phyloP scores from a whole-genome alignment of 305 asterid species.

The Rubia balearica region DNA sequence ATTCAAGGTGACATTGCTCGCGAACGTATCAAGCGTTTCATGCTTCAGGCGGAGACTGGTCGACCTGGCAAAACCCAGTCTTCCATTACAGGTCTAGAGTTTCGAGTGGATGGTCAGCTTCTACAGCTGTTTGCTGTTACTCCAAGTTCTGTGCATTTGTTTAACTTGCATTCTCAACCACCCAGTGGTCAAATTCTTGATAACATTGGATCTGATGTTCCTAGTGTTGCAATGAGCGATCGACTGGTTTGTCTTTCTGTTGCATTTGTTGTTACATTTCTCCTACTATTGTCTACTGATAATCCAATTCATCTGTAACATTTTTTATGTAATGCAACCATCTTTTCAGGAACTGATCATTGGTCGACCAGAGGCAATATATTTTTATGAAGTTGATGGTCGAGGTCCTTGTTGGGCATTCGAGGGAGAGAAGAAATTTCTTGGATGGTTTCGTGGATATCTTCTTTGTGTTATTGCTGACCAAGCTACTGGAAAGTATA shows the following conservation, averaged over 20 bases:
- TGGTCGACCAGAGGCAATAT: constrained; percentile 94
- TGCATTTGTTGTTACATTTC: constrained; percentile 7
- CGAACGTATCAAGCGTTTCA: constrained; percentile 87
- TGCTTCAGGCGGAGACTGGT: constrained; percentile 56
- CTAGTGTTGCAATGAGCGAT: constrained; percentile 87
- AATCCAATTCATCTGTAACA: background rate
- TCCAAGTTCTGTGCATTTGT: constrained; percentile 82
- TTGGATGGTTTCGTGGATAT: constrained; percentile 97
- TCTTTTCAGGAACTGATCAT: constrained; percentile 74
- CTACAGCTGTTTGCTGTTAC: constrained; percentile 83
- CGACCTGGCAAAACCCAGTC: constrained; percentile 38
- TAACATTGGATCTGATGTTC: constrained; percentile 75
- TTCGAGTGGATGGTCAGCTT: constrained; percentile 82
- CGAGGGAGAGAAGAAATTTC: constrained; percentile 90
- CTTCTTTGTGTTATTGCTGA: constrained; percentile 81
- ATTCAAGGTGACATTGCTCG: constrained; percentile 99
- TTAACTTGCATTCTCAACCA: constrained; percentile 62
- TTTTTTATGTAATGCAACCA: constrained; percentile 9
- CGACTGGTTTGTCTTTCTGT: constrained; percentile 48
- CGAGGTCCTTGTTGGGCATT: constrained; percentile 99
- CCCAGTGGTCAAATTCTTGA: constrained; percentile 69
- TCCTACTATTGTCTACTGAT: constrained; percentile 2
- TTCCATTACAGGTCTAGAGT: constrained; percentile 72
- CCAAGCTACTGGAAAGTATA: constrained; percentile 63
- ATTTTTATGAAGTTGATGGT: constrained; percentile 93